These are phyloP conservation scores for Iris pallida DNA, from an alignment of 116 monocot species.

Conservation along the genomic window DNA sequence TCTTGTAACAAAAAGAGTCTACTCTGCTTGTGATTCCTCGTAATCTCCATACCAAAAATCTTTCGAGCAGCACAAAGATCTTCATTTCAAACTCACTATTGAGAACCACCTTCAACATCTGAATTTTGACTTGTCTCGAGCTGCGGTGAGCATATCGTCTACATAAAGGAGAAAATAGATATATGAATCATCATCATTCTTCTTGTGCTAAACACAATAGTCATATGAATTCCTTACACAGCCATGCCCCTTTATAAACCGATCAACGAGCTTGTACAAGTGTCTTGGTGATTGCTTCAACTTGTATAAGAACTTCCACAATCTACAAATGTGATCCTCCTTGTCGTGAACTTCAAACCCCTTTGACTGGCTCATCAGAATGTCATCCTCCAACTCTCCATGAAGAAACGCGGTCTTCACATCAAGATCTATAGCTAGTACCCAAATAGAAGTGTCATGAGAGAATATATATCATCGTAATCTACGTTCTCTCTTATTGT, in stretches of 20 bases:
- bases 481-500: too few species aligned
- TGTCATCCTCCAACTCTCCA: not conserved
- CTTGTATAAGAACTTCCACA: not conserved
- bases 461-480: too few species aligned
- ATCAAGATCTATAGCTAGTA: not conserved
- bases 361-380: not conserved
- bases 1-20: not conserved
- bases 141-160: not conserved
- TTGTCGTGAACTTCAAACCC: not conserved
- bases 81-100: too few species aligned
- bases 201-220: not conserved
- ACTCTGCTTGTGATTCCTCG: not conserved
- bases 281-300: not conserved
- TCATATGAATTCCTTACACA: not conserved
- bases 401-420: not conserved
- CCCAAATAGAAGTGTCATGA: not conserved
- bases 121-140: not conserved
- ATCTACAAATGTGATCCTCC: not conserved
- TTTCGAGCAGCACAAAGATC: not conserved
- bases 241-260: not conserved
- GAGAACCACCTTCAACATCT: not conserved
- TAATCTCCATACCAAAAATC: not conserved
- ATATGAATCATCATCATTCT: not conserved
- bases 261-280: not conserved
- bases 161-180: not conserved